Evolutionary conservation across 176 grass and related monocot genomes (phyloP).

Genomic region (Calamus simplicifolius): DNA sequence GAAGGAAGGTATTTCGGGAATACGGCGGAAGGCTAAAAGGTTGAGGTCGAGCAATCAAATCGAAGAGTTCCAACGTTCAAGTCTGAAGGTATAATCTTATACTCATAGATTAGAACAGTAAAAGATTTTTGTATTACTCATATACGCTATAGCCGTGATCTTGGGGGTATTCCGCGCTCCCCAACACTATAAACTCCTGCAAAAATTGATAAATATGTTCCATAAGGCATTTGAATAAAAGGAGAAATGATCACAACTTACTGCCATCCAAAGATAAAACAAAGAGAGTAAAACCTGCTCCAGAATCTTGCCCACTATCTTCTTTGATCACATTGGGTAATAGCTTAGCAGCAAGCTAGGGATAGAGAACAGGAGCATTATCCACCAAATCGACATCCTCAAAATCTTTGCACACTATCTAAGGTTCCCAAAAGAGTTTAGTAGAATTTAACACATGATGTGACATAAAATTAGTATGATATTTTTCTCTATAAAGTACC

Average conservation of each 20-base stretch:
- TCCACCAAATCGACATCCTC: constrained; percentile 19
- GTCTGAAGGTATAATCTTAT: too few species aligned
- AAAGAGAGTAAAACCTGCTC: constrained; percentile 50
- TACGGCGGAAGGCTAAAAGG: too few species aligned
- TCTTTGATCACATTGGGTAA: constrained; percentile 30
- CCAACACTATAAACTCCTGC: constrained; percentile 72
- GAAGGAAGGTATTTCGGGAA: too few species aligned
- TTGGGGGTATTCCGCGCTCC: too few species aligned
- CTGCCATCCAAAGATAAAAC: constrained; percentile 11
- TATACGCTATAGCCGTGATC: too few species aligned
- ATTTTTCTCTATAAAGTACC: constrained; percentile 30
- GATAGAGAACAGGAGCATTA: constrained; percentile 52
- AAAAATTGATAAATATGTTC: constrained; percentile 11
- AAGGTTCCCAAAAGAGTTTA: constrained; percentile 8
- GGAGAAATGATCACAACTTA: constrained; percentile 11
- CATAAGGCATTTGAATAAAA: constrained; percentile 3
- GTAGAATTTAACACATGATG: too few species aligned
- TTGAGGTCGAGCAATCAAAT: too few species aligned
- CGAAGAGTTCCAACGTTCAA: too few species aligned
- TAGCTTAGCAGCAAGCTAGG: constrained; percentile 26
- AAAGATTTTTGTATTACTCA: too few species aligned
- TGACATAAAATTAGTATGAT: too few species aligned
- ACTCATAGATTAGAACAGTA: too few species aligned
- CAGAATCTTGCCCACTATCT: constrained; percentile 56
- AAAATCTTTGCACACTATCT: constrained; percentile 51